Conservation (phyloP, 2,329 filamentous ascomycete species). For the Phaeoacremonium minimum region DNA sequence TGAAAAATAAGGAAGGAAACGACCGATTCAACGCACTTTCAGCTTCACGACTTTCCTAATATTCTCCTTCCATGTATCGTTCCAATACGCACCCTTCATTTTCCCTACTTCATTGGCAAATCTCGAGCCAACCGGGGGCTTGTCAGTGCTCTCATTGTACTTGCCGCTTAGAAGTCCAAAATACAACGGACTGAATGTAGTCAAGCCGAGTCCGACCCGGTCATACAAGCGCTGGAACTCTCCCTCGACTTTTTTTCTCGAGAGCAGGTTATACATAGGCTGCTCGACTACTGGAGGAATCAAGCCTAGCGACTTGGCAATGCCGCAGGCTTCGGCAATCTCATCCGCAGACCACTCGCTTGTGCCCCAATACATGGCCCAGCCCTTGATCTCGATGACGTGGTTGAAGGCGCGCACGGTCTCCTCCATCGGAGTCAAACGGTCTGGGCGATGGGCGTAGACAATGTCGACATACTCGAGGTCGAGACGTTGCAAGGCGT, state of each 20-base stretch:
- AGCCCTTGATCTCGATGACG: slow-evolving; percentile 57
- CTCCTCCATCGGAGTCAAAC: slow-evolving; percentile 65
- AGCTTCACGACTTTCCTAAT: no score
- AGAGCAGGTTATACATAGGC: slow-evolving; percentile 62
- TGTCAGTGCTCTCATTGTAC: no score
- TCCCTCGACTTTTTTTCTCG: slow-evolving; percentile 56
- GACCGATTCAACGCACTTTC: no score
- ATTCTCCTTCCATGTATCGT: no score
- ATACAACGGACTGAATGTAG: no score
- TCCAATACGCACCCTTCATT: no score
- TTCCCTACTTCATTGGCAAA: no score
- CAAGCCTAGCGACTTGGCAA: slow-evolving; percentile 53
- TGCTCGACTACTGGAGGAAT: slow-evolving; percentile 63
- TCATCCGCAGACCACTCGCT: slow-evolving; percentile 66
- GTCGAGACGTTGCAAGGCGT: slow-evolving; percentile 51
- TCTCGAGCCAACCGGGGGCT: no score
- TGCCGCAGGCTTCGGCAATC: slow-evolving; percentile 58
- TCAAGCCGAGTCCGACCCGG: slow-evolving; percentile 53
- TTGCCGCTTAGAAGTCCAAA: no score
- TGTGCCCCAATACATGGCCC: slow-evolving; percentile 69
- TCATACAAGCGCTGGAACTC: slow-evolving; percentile 60
- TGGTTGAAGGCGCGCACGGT: slow-evolving; percentile 67
- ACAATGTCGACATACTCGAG: slow-evolving; percentile 63
- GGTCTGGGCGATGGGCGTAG: slow-evolving; percentile 65
- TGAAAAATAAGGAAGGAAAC: no score